Evolutionary conservation across 148 eudicot species (phyloP).

Genomic region (Rhododendron ferrugineum): DNA sequence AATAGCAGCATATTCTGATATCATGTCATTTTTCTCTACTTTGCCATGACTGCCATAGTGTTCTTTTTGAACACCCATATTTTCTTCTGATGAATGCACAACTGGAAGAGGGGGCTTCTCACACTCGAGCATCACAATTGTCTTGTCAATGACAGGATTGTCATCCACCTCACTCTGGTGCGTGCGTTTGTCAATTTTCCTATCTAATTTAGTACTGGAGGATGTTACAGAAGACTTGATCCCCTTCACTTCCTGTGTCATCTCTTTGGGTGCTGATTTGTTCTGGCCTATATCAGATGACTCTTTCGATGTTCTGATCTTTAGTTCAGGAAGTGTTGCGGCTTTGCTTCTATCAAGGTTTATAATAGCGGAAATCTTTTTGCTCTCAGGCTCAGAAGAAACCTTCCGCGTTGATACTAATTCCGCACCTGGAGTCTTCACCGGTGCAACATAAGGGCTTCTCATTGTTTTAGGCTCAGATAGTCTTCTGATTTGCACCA

Average conservation of each 20-base stretch:
- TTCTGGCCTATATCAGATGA: constrained; percentile 31
- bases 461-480: constrained; percentile 78
- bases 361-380: constrained; percentile 38
- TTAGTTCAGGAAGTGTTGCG: constrained; percentile 59
- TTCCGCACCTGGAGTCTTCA: constrained; percentile 45
- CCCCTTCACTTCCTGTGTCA: constrained; percentile 25
- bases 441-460: constrained; percentile 30
- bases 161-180: constrained; percentile 48
- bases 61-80: constrained; percentile 11
- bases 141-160: constrained; percentile 70
- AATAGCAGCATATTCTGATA: constrained; percentile 23
- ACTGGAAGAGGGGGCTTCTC: constrained; percentile 49
- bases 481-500: constrained; percentile 72
- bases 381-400: constrained; percentile 44
- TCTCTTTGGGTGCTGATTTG: constrained; percentile 33
- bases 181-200: constrained; percentile 13
- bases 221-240: constrained; percentile 24
- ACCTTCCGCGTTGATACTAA: constrained; percentile 41
- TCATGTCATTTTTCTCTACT: constrained; percentile 22
- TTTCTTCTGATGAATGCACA: constrained; percentile 27
- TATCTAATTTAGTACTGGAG: constrained; percentile 3
- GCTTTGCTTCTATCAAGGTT: constrained; percentile 55
- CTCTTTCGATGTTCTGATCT: constrained; percentile 41
- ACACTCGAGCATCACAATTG: constrained; percentile 69
- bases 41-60: constrained; percentile 20